Base-by-base conservation (phyloP, 371 early-diverging fungal genomes). In the Apophysomyces variabilis region DNA sequence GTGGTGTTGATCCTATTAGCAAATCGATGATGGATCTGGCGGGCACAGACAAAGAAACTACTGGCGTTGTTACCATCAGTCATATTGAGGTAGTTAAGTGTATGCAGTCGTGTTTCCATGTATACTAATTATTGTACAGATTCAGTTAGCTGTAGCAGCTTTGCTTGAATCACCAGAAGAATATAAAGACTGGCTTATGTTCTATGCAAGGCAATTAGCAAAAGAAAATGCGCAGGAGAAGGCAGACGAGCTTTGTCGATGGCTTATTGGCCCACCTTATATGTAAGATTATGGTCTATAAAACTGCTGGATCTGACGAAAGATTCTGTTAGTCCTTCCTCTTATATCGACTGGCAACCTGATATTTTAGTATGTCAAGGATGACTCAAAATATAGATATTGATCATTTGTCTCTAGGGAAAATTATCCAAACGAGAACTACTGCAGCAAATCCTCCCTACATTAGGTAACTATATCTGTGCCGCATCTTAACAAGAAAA, bases 221-320 rank as follows among this genome's bases (percentile, higher is more conserved):
- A 86, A 89, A 57, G 92, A 90, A 61, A 85, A 86, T 57, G 81
- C 84, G 12, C 78, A 85, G 38, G 73, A 77, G 0, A 90, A 89
- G 45, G 84, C 84, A 9, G 79, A 85, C 59, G 93, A 92, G 66
- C 67, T 95, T n/a, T 92, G 92, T 72, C 85, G 87, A 66, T 87
- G 86, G 69, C 66, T 93, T 38, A 70, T 85, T 14, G 93, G 90
- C 1, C 90, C 90, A 32, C 77, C 83, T 14, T 85, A 78, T 38
- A 64, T 70, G 86, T 84, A 78, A 77, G 67, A 26, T 60, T 11
- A 16, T 26, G 14, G n/a, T 38, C 11, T 14, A 26, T 18, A 41
- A 14, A 21, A 7, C 5, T 21, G 5, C 21, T 8, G 5, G 16
- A 7, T 9, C n/a, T 18, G 11, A 50, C 32, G 43, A 46, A 32